Percentiles rank a stretch among this genome's conserved stretches.
Evolutionary conservation across 306 rosid genomes (phyloP).

Genomic region (Rosa lucieae): DNA sequence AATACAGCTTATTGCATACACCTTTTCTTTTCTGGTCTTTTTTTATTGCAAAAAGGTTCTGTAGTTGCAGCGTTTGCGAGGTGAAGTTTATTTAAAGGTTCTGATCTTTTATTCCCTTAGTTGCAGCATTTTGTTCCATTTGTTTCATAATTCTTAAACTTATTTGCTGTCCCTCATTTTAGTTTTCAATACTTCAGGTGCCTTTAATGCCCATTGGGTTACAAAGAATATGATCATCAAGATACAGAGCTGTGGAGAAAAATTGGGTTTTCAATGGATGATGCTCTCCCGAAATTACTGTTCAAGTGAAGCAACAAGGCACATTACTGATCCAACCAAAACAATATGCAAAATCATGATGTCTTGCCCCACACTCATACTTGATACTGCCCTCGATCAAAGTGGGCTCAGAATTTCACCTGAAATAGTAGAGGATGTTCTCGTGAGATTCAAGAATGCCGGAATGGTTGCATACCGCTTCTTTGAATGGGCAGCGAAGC

Average conservation of each 20-base stretch:
- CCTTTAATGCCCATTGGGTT: neutral
- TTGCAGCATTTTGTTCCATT: neutral
- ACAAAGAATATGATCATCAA: conserved; percentile 3
- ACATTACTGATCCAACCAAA: conserved; percentile 48
- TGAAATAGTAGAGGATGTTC: conserved; percentile 67
- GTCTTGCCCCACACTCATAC: conserved; percentile 47
- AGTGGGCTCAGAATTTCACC: conserved; percentile 63
- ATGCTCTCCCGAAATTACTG: conserved; percentile 31
- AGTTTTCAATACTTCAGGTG: conserved; percentile 10
- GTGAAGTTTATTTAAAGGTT: too few relatives aligned
- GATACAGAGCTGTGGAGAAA: conserved; percentile 15
- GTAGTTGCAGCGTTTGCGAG: too few relatives aligned
- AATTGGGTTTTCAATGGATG: conserved; percentile 15
- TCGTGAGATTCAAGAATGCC: conserved; percentile 67
- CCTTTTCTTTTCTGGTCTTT: too few relatives aligned
- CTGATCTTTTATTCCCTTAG: too few relatives aligned
- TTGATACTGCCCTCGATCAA: conserved; percentile 78
- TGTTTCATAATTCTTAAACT: neutral
- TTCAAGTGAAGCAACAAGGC: conserved; percentile 35
- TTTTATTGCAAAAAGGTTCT: too few relatives aligned
- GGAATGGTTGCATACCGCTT: conserved; percentile 79
- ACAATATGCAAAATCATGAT: conserved; percentile 58
- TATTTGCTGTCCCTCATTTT: neutral
- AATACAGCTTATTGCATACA: too few relatives aligned
- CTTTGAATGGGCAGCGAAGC: conserved; percentile 78